Percentiles rank a stretch among this genome's conserved stretches.
phyloP scores from a whole-genome alignment of 371 early-diverging fungal species.

The Apophysomyces elegans region DNA sequence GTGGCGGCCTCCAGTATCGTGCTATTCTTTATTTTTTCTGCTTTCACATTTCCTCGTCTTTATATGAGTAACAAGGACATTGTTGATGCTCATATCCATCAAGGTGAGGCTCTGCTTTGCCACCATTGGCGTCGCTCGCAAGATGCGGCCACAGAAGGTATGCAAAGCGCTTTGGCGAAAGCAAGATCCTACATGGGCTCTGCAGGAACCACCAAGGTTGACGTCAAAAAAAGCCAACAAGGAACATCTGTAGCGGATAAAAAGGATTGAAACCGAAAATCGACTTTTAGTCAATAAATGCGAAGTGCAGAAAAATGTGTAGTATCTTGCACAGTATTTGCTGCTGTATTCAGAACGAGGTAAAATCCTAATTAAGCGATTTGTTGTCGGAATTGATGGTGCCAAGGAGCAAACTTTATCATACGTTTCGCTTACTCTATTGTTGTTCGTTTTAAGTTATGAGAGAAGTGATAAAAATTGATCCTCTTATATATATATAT shows the following conservation, averaged over 20 bases:
- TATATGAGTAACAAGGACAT: slow-evolving; percentile 47
- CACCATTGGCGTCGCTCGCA: slow-evolving; percentile 17
- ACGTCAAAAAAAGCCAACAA: not conserved
- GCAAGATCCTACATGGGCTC: slow-evolving; percentile 16
- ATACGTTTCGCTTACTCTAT: too few species aligned
- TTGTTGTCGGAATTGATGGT: too few species aligned
- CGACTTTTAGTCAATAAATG: too few species aligned
- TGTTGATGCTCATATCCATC: slow-evolving; percentile 46
- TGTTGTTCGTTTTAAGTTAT: not conserved
- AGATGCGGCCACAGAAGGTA: slow-evolving; percentile 8
- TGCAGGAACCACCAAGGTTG: not conserved
- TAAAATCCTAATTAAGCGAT: too few species aligned
- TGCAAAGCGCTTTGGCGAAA: slow-evolving; percentile 11
- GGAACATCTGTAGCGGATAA: slow-evolving; percentile 1
- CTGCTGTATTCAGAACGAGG: too few species aligned
- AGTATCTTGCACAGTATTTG: too few species aligned
- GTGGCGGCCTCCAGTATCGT: slow-evolving; percentile 37
- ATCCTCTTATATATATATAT: too few species aligned
- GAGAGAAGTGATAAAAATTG: too few species aligned
- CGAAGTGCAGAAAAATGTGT: too few species aligned
- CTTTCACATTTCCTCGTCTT: slow-evolving; percentile 43
- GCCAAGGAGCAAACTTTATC: too few species aligned
- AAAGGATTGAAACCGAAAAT: not conserved
- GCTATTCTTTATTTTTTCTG: slow-evolving; percentile 30
- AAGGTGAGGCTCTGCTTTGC: slow-evolving; percentile 34